Conservation (phyloP, 1,139 yeast genomes). For the Nakaseomyces glabratus region DNA sequence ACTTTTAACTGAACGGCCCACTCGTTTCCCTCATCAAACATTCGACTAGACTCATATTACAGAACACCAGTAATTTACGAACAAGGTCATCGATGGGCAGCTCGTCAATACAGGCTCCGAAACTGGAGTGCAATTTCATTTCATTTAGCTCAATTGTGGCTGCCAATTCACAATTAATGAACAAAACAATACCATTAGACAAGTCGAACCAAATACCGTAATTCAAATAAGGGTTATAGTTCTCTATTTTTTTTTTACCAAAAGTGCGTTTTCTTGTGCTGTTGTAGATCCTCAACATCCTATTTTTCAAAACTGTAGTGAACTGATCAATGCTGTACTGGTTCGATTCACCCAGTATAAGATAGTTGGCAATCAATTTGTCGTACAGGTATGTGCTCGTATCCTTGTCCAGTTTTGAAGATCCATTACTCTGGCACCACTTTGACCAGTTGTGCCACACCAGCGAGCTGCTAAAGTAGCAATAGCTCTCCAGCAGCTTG, state of each 20-base stretch:
- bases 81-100: conserved; percentile 11
- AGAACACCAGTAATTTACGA: conserved; percentile 18
- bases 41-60: conserved; percentile 19
- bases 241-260: not conserved
- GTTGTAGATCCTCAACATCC: conserved; percentile 7
- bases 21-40: conserved; percentile 15
- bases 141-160: not conserved
- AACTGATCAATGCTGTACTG: not conserved
- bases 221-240: not conserved
- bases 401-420: no score
- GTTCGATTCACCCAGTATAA: not conserved
- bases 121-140: not conserved
- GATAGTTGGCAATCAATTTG: not conserved
- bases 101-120: conserved; percentile 8
- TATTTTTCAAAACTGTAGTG: conserved; percentile 7
- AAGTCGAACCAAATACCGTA: conserved; percentile 22
- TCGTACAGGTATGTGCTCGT: not conserved
- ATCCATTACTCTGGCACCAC: no score
- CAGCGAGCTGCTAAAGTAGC: no score
- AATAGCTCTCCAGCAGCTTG: not conserved
- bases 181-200: conserved; percentile 17
- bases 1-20: not conserved
- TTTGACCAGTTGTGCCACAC: no score
- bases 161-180: conserved; percentile 14
- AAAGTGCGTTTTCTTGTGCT: not conserved